phyloP scores from a whole-genome alignment of 768 basidiomycete genomes.

The Amanita phalloides region DNA sequence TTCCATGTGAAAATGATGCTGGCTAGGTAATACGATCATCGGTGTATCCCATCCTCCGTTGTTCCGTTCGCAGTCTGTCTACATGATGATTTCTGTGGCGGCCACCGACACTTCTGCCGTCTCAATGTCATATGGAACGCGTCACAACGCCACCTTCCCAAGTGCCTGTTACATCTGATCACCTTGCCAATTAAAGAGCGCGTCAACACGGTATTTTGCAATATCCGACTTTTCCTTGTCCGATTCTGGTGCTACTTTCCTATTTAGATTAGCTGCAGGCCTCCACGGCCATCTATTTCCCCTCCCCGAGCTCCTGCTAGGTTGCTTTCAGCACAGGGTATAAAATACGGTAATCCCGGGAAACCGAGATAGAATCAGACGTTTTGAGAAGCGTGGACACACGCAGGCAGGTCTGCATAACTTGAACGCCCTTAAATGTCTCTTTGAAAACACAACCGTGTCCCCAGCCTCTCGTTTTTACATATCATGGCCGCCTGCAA shows the following conservation, averaged over 20 bases:
- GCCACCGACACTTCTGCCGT: too few relatives aligned
- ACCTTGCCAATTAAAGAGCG: neutral
- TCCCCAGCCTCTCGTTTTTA: neutral
- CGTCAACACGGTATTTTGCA: neutral
- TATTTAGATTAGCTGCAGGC: slow-evolving; percentile 8
- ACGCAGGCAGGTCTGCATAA: neutral
- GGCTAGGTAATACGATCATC: neutral
- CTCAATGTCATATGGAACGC: too few relatives aligned
- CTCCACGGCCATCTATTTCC: neutral
- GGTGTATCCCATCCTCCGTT: neutral
- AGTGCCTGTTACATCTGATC: neutral
- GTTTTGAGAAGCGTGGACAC: neutral
- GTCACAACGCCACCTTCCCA: neutral
- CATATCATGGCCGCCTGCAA: slow-evolving; percentile 38
- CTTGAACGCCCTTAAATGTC: neutral
- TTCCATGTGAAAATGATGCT: neutral
- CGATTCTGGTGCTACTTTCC: neutral
- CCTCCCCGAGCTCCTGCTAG: neutral
- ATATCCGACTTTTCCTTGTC: neutral
- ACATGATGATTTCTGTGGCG: too few relatives aligned
- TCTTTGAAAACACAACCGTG: neutral
- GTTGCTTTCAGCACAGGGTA: neutral
- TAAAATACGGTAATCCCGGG: neutral
- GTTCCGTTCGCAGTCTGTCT: neutral
- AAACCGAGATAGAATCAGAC: neutral